Base-by-base conservation (phyloP, 2,329 filamentous ascomycete species). In the Aspergillus ochraceus region DNA sequence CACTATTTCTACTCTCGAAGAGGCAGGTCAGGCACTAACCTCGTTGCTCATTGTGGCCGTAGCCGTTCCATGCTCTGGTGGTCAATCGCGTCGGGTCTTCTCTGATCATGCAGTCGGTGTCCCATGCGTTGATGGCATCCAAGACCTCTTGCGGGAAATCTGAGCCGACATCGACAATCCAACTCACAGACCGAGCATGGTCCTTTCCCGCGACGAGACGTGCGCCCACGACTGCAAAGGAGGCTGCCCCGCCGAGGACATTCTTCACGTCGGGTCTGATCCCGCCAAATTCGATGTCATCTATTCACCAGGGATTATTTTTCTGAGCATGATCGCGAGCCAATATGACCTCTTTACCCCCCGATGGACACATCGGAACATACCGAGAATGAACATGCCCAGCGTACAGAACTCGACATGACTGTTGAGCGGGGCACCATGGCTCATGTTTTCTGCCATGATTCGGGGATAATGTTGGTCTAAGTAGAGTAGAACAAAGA, bases 41-140 rank as follows among this genome's bases (percentile, higher is more conserved):
- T 78, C 87, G 84, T 73, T 90, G 85, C 60, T 87, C 86, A 55
- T 86, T 83, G 32, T 85, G 83, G 42, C 88, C 86, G 72, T 98
- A 98, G 53, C 90, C 90, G 74, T 98, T 98, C 91, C 92, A 97
- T 50, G 90, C 93, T 50, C 92, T 86, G 0, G 95, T 99, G 2
- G 94, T 98, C 53, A 91, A 81, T 24, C 91, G 86, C 6, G 83
- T 75, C 1, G 81, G 80, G 56, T 90, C 87, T 52, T 86, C 78
- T 55, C 92, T 86, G 64, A 95, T 79, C 17, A 92, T 70, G 20
- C 86, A 90, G 6, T 86, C 85, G 1, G 93, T 97, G 17, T 87
- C 77, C 93, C 95, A 97, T 49, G 85, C 83, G 14, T 83, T 77
- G 65, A 99, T 87, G 49, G 85, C 80, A 2, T 81, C 71, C 52